Base-by-base conservation (phyloP, 257 asterid species). In the Petunia axillaris region DNA sequence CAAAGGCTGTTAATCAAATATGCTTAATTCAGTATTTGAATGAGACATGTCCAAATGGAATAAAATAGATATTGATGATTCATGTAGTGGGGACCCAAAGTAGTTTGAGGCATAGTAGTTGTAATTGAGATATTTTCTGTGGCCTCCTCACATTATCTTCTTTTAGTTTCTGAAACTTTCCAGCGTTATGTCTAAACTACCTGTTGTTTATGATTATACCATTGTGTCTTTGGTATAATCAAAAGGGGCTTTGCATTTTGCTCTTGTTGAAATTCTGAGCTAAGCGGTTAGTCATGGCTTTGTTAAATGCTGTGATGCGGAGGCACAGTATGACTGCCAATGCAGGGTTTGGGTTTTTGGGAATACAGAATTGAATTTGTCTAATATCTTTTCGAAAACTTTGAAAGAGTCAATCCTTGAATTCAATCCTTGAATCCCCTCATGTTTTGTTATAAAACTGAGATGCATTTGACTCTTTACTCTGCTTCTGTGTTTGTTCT, bases 341-440 rank as follows among this genome's bases (percentile, higher is more conserved):
- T 70, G 3, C 62, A 73, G 44, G 35, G 16, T 38, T 41, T 41
- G n/a, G 8, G 1, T 14, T 43, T 50, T 50, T 35, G 77, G 77
- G 77, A 35, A 73, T 35, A 50, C 36, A 71, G 25, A 50, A 46
- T 73, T 50, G 75, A 67, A n/a, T 39, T 40, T 66, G 75, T 66
- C 2, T 41, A 10, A 5, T 5, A 5, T 71, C 10, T 48, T n/a
- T 73, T 48, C 46, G 6, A 40, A 40, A 13, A 65, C 52, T 65
- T 40, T 0, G 74, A 65, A 65, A 39, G 6, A 38, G 52, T 65
- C 36, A 14, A 40, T 13, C 74, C 74, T 70, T 71, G 77, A 25
- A 25, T 25, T 65, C 36, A 14, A 40, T 13, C 74, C 74, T 70
- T 71, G 77, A 25, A 71, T 48, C 77, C 11, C 10, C 25, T 48